Evolutionary conservation across 306 rosid species (phyloP).

Genomic region (Sicyos baderoa): DNA sequence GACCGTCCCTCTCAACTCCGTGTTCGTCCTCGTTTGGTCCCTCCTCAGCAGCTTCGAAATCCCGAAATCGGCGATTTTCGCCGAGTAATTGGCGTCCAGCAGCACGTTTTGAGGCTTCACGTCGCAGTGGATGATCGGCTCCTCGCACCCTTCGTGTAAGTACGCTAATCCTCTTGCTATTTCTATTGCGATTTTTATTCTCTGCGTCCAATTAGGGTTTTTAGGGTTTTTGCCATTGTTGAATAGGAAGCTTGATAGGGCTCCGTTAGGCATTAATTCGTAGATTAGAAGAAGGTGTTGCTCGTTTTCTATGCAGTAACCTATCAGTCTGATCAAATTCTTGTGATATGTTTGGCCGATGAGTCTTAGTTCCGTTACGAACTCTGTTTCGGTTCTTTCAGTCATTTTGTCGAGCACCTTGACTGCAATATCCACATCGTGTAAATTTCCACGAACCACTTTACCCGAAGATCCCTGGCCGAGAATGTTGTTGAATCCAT

Average conservation of each 20-base stretch:
- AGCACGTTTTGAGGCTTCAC: slow-evolving; percentile 31
- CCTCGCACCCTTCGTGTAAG: slow-evolving; percentile 38
- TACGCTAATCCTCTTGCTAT: slow-evolving; percentile 31
- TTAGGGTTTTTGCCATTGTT: background rate
- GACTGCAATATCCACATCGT: slow-evolving; percentile 19
- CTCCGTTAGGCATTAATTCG: slow-evolving; percentile 32
- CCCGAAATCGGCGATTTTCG: slow-evolving; percentile 36
- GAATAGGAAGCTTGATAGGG: slow-evolving; percentile 26
- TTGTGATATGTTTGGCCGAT: slow-evolving; percentile 28
- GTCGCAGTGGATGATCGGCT: slow-evolving; percentile 38
- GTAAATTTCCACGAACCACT: slow-evolving; percentile 24
- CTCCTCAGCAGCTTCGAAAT: slow-evolving; percentile 28
- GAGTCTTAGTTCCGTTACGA: slow-evolving; percentile 20
- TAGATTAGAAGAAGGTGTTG: slow-evolving; percentile 25
- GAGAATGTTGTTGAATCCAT: slow-evolving; percentile 25
- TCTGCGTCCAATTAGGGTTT: slow-evolving; percentile 12
- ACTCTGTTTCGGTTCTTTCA: slow-evolving; percentile 21
- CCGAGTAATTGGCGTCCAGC: slow-evolving; percentile 22
- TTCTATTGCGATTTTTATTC: slow-evolving; percentile 13
- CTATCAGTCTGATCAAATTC: slow-evolving; percentile 26
- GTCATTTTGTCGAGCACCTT: slow-evolving; percentile 21
- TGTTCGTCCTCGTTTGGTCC: slow-evolving; percentile 29
- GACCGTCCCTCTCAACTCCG: slow-evolving; percentile 28
- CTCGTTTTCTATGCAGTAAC: slow-evolving; percentile 29
- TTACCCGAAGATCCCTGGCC: slow-evolving; percentile 31